phyloP scores from a whole-genome alignment of 768 basidiomycete species.

The Serendipita vermifera region DNA sequence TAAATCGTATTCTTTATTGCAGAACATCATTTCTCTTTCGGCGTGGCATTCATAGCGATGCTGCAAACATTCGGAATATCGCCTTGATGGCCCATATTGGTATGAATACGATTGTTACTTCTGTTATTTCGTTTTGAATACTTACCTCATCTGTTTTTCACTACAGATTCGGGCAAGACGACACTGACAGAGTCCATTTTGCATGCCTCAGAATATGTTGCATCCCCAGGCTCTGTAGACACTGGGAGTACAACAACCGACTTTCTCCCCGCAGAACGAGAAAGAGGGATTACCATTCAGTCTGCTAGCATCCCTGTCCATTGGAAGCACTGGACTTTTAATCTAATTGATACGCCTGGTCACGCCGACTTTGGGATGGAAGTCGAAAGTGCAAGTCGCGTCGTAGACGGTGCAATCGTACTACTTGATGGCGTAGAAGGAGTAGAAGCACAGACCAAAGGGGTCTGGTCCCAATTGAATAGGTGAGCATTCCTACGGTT shows the following conservation, averaged over 20 bases:
- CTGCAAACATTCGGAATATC: constrained; percentile 47
- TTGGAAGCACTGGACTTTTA: constrained; percentile 77
- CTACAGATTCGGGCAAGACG: constrained; percentile 74
- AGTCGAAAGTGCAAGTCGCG: constrained; percentile 82
- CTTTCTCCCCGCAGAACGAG: constrained; percentile 78
- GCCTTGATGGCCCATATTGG: constrained; percentile 86
- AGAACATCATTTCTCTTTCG: no score
- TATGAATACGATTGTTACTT: constrained; percentile 23
- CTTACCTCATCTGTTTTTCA: constrained; percentile 9
- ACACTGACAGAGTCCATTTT: constrained; percentile 82
- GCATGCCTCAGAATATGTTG: constrained; percentile 57
- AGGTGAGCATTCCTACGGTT: constrained; percentile 36
- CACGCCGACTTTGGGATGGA: constrained; percentile 97
- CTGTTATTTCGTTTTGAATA: constrained; percentile 7
- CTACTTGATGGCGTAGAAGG: constrained; percentile 84
- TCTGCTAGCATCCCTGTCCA: constrained; percentile 81
- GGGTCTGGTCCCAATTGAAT: constrained; percentile 78
- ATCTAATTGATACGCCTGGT: constrained; percentile 82
- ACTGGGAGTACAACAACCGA: constrained; percentile 85
- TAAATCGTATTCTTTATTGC: no score
- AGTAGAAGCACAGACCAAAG: constrained; percentile 80
- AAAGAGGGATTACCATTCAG: constrained; percentile 85
- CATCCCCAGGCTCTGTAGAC: constrained; percentile 69
- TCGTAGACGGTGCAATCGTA: constrained; percentile 81
- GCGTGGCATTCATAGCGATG: not conserved